Evolutionary conservation across 225 moss, liverwort and hornwort genomes (phyloP).

Genomic region (Straminergon stramineum): DNA sequence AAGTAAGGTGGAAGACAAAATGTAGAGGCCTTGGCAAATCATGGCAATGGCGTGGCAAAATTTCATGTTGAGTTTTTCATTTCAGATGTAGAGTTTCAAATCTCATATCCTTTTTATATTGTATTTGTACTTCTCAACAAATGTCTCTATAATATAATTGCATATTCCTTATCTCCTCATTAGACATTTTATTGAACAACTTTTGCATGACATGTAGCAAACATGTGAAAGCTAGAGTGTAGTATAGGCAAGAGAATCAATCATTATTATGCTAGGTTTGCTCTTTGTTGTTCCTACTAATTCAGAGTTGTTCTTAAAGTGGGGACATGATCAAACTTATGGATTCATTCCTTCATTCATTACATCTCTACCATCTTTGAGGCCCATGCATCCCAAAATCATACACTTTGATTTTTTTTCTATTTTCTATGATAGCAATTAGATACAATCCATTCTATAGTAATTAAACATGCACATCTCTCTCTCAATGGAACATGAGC

Average conservation of each 20-base stretch:
- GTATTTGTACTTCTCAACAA: neutral
- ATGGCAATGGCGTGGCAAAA: neutral
- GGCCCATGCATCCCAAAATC: too few relatives aligned
- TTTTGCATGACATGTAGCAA: neutral
- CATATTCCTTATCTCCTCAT: too few relatives aligned
- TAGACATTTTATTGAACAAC: neutral
- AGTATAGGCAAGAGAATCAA: neutral
- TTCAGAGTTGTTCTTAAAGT: neutral
- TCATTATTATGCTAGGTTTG: neutral
- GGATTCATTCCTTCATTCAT: neutral
- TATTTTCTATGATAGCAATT: neutral
- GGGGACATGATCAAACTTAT: too few relatives aligned
- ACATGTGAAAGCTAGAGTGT: neutral
- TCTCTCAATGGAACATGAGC: neutral
- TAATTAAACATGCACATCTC: neutral
- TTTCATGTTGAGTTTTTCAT: neutral
- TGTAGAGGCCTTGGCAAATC: neutral
- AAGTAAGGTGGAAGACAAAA: neutral
- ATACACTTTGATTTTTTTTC: accelerated
- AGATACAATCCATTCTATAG: too few relatives aligned
- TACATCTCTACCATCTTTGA: neutral
- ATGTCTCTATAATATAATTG: neutral
- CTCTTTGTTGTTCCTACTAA: neutral
- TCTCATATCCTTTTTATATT: neutral
- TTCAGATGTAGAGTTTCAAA: neutral